Conservation (phyloP, 2,329 filamentous ascomycete genomes). For the Hymenoscyphus linearis region DNA sequence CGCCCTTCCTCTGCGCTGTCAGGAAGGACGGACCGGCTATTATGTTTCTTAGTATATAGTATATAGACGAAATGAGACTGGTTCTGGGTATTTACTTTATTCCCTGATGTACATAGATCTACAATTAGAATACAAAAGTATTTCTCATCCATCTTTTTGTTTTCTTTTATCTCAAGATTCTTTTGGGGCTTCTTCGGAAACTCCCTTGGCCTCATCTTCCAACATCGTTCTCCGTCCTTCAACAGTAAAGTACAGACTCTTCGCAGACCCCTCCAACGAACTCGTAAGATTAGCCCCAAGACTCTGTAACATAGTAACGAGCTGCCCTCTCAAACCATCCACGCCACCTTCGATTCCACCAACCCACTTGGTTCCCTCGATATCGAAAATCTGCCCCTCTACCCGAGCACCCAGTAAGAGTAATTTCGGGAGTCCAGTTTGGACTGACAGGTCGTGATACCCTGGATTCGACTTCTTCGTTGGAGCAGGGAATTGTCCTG, state of each 20-base stretch:
- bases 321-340: constrained; percentile 72
- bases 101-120: constrained; percentile 19
- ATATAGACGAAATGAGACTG: background rate
- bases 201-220: constrained; percentile 57
- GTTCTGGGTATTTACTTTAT: background rate
- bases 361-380: constrained; percentile 53
- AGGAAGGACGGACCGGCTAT: too few relatives aligned
- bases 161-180: constrained; percentile 12
- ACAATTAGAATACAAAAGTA: constrained; percentile 28
- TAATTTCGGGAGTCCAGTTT: constrained; percentile 80
- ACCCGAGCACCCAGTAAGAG: constrained; percentile 80
- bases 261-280: constrained; percentile 73
- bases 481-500: constrained; percentile 71
- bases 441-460: constrained; percentile 74
- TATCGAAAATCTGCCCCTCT: constrained; percentile 56
- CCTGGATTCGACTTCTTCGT: constrained; percentile 69
- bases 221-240: constrained; percentile 77
- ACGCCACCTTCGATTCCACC: constrained; percentile 76
- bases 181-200: constrained; percentile 16
- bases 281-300: constrained; percentile 72
- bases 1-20: too few relatives aligned
- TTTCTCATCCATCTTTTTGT: constrained; percentile 11
- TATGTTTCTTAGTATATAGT: too few relatives aligned
- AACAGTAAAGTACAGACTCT: constrained; percentile 81
- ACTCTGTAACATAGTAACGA: constrained; percentile 75